A percentile compares a stretch with the other conserved stretches of the same genome.
Conservation (phyloP, 2,329 filamentous ascomycete genomes). For the Acrocalymma vagum region DNA sequence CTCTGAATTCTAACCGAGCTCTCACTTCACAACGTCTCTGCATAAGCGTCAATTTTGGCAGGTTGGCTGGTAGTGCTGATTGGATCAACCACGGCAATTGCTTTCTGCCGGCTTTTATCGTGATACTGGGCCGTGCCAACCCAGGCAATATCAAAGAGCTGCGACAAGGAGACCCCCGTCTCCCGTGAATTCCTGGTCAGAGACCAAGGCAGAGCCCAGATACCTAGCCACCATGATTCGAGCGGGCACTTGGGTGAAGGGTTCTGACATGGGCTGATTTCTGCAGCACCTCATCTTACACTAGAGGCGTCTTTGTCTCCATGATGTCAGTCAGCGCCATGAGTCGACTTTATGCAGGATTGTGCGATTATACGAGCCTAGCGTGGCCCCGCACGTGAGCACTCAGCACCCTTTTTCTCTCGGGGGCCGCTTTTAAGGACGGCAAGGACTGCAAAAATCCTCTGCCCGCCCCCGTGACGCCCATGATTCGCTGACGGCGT, state of each 20-base stretch:
- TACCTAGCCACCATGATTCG: constrained; percentile 38
- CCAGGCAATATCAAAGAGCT: constrained; percentile 29
- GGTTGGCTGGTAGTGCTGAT: constrained; percentile 27
- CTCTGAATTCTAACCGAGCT: constrained; percentile 40
- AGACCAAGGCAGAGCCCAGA: constrained; percentile 21
- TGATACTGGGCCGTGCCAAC: constrained; percentile 40
- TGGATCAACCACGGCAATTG: constrained; percentile 26
- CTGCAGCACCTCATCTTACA: constrained; percentile 39
- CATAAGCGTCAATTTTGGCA: constrained; percentile 48
- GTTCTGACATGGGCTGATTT: constrained; percentile 46
- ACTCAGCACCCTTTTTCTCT: constrained; percentile 10
- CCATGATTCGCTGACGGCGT: not conserved
- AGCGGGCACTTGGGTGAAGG: constrained; percentile 36
- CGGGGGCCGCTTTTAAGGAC: no score
- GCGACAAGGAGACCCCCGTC: constrained; percentile 38
- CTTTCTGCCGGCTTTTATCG: constrained; percentile 42
- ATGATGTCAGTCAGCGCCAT: constrained; percentile 40
- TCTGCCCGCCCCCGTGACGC: constrained; percentile 11
- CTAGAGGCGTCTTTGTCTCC: constrained; percentile 20
- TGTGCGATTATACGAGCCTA: constrained; percentile 20
- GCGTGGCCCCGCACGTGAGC: constrained; percentile 24
- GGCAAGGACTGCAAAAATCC: no score
- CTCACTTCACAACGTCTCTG: constrained; percentile 45
- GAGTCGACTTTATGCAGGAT: constrained; percentile 29
- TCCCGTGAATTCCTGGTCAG: constrained; percentile 40